phyloP scores from a whole-genome alignment of 257 asterid genomes.

The Rauvolfia tetraphylla region DNA sequence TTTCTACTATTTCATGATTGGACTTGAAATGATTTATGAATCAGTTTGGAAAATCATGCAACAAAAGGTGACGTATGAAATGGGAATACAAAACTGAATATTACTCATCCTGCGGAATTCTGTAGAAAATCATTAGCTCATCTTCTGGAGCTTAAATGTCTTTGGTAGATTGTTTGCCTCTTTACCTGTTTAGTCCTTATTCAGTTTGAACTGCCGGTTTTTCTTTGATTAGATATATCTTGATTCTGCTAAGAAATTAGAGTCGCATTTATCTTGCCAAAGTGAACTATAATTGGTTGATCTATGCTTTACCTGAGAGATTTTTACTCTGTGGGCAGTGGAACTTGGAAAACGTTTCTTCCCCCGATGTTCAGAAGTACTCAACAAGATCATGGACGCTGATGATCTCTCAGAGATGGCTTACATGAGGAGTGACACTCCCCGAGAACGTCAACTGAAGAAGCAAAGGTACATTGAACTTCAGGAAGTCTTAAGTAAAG shows the following conservation, averaged over 20 bases:
- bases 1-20: neutral
- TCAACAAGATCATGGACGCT: conserved; percentile 82
- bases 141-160: neutral
- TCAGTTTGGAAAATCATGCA: neutral
- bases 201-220: neutral
- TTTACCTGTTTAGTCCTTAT: neutral
- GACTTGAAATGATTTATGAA: neutral
- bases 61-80: neutral
- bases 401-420: conserved; percentile 78
- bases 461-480: conserved; percentile 66
- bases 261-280: neutral
- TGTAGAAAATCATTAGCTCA: neutral
- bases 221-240: neutral
- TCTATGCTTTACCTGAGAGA: neutral
- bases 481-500: conserved; percentile 66
- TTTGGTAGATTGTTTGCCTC: neutral
- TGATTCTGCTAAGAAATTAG: neutral
- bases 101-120: neutral
- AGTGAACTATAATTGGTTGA: neutral
- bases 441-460: conserved; percentile 62
- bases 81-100: neutral
- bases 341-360: conserved; percentile 97
- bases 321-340: conserved; percentile 35
- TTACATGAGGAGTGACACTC: conserved; percentile 41
- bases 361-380: conserved; percentile 85